A percentile compares a stretch with the other conserved stretches of the same genome.
phyloP scores from a whole-genome alignment of 2,329 filamentous ascomycete species.

The Microsporum audouinii region DNA sequence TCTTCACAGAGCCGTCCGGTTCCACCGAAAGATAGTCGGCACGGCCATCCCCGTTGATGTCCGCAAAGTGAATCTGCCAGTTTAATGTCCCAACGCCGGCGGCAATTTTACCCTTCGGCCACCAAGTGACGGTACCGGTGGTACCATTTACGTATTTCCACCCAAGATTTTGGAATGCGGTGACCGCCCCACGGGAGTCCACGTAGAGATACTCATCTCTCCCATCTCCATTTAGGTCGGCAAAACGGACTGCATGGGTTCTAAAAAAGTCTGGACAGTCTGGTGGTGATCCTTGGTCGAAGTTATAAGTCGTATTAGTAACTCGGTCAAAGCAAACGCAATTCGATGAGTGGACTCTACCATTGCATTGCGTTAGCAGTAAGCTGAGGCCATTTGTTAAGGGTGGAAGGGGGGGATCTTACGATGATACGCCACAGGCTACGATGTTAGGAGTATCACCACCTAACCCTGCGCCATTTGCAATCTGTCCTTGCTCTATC shows the following conservation, averaged over 20 bases:
- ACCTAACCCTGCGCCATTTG: background rate
- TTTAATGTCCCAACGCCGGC: slow-evolving; percentile 3
- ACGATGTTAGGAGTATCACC: background rate
- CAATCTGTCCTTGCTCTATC: slow-evolving; percentile 5
- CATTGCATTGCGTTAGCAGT: too few relatives aligned
- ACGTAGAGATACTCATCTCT: slow-evolving; percentile 12
- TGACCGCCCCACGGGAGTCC: slow-evolving; percentile 4
- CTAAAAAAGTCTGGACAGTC: too few relatives aligned
- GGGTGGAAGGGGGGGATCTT: background rate
- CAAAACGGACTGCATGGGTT: slow-evolving; percentile 3
- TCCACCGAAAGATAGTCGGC: slow-evolving; percentile 9
- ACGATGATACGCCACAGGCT: background rate
- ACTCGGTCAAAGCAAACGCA: background rate
- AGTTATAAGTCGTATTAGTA: background rate
- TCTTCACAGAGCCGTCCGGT: slow-evolving; percentile 2
- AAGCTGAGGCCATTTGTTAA: too few relatives aligned
- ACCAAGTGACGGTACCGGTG: background rate
- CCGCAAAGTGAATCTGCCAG: slow-evolving; percentile 7
- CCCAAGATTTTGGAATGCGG: slow-evolving; percentile 9
- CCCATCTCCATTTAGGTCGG: slow-evolving; percentile 11
- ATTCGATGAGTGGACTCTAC: background rate
- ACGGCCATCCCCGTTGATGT: slow-evolving; percentile 9
- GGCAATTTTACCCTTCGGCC: slow-evolving; percentile 5
- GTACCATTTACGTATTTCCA: background rate
- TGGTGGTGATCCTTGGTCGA: background rate